A percentile compares a stretch with the other conserved stretches of the same genome.
phyloP scores from a whole-genome alignment of 139 green algal species.

The Micromonas pusilla region DNA sequence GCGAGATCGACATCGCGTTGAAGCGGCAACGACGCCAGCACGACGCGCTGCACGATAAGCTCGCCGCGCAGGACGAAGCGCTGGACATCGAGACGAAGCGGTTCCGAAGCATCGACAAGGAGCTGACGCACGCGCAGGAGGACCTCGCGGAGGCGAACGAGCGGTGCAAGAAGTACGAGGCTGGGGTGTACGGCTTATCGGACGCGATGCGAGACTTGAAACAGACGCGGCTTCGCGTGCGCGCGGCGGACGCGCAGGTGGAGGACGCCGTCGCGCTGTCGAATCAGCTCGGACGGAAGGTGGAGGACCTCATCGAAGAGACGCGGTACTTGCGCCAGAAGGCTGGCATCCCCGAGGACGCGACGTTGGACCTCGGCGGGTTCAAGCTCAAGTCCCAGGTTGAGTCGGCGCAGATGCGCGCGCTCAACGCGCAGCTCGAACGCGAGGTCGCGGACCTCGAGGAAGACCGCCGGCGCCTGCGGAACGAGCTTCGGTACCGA shows the following conservation, averaged over 20 bases:
- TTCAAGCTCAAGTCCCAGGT: conserved; percentile 27
- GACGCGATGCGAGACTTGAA: conserved; percentile 38
- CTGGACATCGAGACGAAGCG: not conserved
- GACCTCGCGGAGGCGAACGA: conserved; percentile 40
- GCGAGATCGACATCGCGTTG: conserved; percentile 58
- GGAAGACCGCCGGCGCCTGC: conserved; percentile 62
- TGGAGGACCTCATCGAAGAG: conserved; percentile 29
- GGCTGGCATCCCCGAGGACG: conserved; percentile 30
- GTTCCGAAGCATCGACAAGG: conserved; percentile 24
- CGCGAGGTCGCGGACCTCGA: conserved; percentile 47
- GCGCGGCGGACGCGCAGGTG: conserved; percentile 5
- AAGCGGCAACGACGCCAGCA: conserved; percentile 19
- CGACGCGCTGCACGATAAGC: conserved; percentile 30
- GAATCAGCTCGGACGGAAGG: not conserved
- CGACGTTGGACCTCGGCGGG: conserved; percentile 23
- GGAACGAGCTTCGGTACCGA: conserved; percentile 64
- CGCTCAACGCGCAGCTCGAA: conserved; percentile 39
- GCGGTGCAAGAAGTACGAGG: conserved; percentile 34
- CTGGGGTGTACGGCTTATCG: conserved; percentile 32
- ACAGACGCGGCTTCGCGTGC: conserved; percentile 13
- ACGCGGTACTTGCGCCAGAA: conserved; percentile 25
- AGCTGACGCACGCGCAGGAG: conserved; percentile 54
- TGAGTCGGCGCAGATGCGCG: conserved; percentile 33
- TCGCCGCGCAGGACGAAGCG: conserved; percentile 29
- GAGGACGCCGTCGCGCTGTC: conserved; percentile 26